Evolutionary conservation across 345 rosid species (phyloP).

Genomic region (Hibiscus syriacus): DNA sequence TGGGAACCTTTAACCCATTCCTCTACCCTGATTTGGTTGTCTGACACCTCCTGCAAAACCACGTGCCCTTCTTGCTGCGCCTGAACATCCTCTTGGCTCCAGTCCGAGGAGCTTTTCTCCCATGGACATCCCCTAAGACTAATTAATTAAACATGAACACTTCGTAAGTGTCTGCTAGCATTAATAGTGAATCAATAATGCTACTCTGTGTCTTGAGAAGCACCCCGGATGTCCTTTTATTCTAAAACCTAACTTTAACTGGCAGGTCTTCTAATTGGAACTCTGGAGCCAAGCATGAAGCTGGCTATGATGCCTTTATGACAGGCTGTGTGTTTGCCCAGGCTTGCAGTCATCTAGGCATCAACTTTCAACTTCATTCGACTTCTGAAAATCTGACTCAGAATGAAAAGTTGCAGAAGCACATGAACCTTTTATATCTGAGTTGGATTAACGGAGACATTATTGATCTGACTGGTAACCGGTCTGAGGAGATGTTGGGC

Average conservation of each 20-base stretch:
- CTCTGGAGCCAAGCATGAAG: constrained; percentile 88
- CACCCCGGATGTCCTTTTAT: background rate
- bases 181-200: background rate
- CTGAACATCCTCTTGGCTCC: no score
- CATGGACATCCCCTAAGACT: background rate
- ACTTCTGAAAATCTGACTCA: constrained; percentile 34
- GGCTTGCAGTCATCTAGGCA: constrained; percentile 66
- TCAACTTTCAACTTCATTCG: constrained; percentile 47
- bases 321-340: constrained; percentile 91
- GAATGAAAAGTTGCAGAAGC: constrained; percentile 49
- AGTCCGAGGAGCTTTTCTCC: no score
- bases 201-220: background rate
- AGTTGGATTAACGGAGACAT: constrained; percentile 76
- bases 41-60: no score
- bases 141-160: background rate
- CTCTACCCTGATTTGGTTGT: no score
- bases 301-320: constrained; percentile 99
- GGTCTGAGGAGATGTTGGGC: constrained; percentile 28
- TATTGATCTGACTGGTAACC: constrained; percentile 52
- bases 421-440: constrained; percentile 68
- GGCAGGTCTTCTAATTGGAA: constrained; percentile 75
- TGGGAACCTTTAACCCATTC: no score
- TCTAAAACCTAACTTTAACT: background rate
- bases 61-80: no score
- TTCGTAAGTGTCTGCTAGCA: background rate